Evolutionary conservation across 495 filamentous ascomycete genomes (phyloP).

Genomic region (Tetracladium setigerum): DNA sequence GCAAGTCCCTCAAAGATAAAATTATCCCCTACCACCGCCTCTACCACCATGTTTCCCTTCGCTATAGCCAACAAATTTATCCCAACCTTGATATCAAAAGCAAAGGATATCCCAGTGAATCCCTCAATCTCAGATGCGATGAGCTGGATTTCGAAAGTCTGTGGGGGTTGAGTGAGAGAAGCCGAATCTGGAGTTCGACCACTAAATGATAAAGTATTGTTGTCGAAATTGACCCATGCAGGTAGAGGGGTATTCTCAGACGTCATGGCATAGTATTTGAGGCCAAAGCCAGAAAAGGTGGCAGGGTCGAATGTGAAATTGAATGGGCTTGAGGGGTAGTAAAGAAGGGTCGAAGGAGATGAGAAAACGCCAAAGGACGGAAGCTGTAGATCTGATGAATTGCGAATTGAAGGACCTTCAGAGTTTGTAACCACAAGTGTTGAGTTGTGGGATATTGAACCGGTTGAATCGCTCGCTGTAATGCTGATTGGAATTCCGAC

Average conservation of each 20-base stretch:
- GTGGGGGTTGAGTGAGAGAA: slow-evolving; percentile 57
- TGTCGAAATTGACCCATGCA: slow-evolving; percentile 77
- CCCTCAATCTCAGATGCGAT: slow-evolving; percentile 76
- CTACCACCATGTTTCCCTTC: slow-evolving; percentile 46
- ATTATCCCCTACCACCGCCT: slow-evolving; percentile 44
- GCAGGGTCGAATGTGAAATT: slow-evolving; percentile 11
- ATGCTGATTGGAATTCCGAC: slow-evolving; percentile 48
- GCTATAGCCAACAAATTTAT: slow-evolving; percentile 59
- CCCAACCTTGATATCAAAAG: slow-evolving; percentile 64
- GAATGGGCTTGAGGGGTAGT: slow-evolving; percentile 17
- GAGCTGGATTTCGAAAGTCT: slow-evolving; percentile 64
- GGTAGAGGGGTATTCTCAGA: slow-evolving; percentile 74
- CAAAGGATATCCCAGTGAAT: slow-evolving; percentile 57
- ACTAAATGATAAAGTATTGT: slow-evolving; percentile 54
- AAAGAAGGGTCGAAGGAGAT: slow-evolving; percentile 11
- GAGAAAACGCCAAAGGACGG: slow-evolving; percentile 8
- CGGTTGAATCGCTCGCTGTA: slow-evolving; percentile 43
- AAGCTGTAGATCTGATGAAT: slow-evolving; percentile 10
- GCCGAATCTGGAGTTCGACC: slow-evolving; percentile 61
- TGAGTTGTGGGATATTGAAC: slow-evolving; percentile 42
- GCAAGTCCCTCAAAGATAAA: slow-evolving; percentile 49
- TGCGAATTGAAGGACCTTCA: slow-evolving; percentile 35
- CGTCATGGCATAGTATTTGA: slow-evolving; percentile 70
- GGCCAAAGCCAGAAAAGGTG: slow-evolving; percentile 15
- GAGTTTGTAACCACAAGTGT: slow-evolving; percentile 48